These are phyloP conservation scores for Cryphonectria radicalis DNA, from an alignment of 2,329 filamentous ascomycete genomes.

Conservation along the genomic window DNA sequence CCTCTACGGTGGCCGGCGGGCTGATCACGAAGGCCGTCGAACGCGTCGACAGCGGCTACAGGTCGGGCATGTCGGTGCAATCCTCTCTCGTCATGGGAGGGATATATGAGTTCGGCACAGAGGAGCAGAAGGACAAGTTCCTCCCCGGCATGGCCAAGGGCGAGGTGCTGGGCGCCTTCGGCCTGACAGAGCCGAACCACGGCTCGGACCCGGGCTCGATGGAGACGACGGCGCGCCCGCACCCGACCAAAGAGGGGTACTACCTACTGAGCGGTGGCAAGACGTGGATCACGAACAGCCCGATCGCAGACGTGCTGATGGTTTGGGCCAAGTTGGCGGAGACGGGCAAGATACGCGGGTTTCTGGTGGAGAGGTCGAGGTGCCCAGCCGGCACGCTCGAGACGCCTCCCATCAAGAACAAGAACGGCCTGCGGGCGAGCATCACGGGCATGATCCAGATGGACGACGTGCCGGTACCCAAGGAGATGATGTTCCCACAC, in stretches of 20 bases:
- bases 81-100: slow-evolving; percentile 85
- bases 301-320: slow-evolving; percentile 78
- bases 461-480: slow-evolving; percentile 85
- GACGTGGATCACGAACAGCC: slow-evolving; percentile 92
- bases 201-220: slow-evolving; percentile 85
- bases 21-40: slow-evolving; percentile 86
- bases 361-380: slow-evolving; percentile 82
- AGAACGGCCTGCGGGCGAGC: slow-evolving; percentile 89
- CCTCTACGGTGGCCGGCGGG: slow-evolving; percentile 79
- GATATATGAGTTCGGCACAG: slow-evolving; percentile 79
- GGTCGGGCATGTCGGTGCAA: slow-evolving; percentile 87
- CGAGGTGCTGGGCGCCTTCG: slow-evolving; percentile 78
- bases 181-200: slow-evolving; percentile 86
- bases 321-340: slow-evolving; percentile 93
- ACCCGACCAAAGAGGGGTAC: slow-evolving; percentile 78
- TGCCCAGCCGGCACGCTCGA: slow-evolving; percentile 88
- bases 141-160: slow-evolving; percentile 78
- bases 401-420: slow-evolving; percentile 91
- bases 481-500: slow-evolving; percentile 91
- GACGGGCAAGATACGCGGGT: slow-evolving; percentile 92
- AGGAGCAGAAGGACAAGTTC: slow-evolving; percentile 80
- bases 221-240: slow-evolving; percentile 77
- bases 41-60: slow-evolving; percentile 83
- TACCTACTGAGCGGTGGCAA: slow-evolving; percentile 76
- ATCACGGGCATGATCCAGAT: slow-evolving; percentile 98